Conservation (phyloP, 805 yeast species). For the Debaryomyces prosopidis region DNA sequence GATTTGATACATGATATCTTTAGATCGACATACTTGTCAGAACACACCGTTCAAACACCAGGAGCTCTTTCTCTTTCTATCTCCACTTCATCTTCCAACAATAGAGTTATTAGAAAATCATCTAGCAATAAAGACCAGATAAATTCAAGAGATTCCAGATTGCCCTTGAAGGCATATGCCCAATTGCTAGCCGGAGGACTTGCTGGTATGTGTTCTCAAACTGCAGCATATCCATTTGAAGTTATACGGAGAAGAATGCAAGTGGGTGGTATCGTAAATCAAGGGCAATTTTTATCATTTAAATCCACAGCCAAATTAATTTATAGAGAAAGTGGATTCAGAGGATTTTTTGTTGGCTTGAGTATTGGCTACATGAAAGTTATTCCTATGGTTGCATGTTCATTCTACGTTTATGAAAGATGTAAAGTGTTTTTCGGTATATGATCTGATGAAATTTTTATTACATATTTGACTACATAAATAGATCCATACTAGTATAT, state of each 20-base stretch:
- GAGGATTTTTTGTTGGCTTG: slow-evolving; percentile 92
- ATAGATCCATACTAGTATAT: background rate
- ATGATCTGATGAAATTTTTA: slow-evolving; percentile 15
- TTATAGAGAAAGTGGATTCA: slow-evolving; percentile 70
- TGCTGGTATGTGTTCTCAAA: slow-evolving; percentile 94
- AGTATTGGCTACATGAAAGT: slow-evolving; percentile 95
- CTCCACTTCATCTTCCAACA: slow-evolving; percentile 5
- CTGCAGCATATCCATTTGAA: slow-evolving; percentile 96
- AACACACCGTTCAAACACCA: slow-evolving; percentile 46
- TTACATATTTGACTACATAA: background rate
- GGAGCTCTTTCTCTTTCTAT: slow-evolving; percentile 14
- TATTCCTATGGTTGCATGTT: slow-evolving; percentile 95
- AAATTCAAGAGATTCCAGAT: slow-evolving; percentile 45
- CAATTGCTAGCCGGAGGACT: slow-evolving; percentile 91
- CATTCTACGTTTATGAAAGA: slow-evolving; percentile 91
- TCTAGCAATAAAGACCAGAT: slow-evolving; percentile 21
- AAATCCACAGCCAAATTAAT: slow-evolving; percentile 58
- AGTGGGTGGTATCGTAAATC: slow-evolving; percentile 77
- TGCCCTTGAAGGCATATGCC: slow-evolving; percentile 86
- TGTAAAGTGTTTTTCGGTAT: slow-evolving; percentile 72
- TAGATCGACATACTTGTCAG: slow-evolving; percentile 56
- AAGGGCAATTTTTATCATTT: slow-evolving; percentile 58
- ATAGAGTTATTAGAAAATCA: slow-evolving; percentile 16
- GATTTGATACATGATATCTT: slow-evolving; percentile 87
- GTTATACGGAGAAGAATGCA: slow-evolving; percentile 94